A percentile compares a stretch with the other conserved stretches of the same genome.
These are phyloP conservation scores for Botryosphaeria agaves DNA, from an alignment of 2,329 filamentous ascomycete species.

Conservation along the genomic window DNA sequence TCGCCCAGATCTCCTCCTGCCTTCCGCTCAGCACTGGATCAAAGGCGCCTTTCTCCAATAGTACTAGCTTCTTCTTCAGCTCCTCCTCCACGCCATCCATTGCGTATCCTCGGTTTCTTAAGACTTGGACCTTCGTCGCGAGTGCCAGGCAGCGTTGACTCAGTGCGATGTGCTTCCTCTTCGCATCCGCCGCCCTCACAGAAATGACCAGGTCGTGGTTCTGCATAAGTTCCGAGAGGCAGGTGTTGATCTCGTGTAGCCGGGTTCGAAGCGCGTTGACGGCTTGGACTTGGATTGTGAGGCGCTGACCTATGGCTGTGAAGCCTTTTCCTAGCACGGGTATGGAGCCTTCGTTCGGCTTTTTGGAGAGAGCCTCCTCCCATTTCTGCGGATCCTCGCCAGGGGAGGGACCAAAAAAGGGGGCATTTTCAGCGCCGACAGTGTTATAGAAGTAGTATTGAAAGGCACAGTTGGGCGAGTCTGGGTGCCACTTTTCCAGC, in stretches of 20 bases:
- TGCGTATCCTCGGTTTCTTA: constrained; percentile 67
- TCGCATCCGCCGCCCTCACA: constrained; percentile 55
- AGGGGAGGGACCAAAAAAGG: constrained; percentile 54
- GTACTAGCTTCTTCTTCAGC: constrained; percentile 51
- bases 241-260: constrained; percentile 65
- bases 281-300: constrained; percentile 53
- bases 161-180: constrained; percentile 54
- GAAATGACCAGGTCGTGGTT: constrained; percentile 62
- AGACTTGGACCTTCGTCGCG: constrained; percentile 62
- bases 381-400: constrained; percentile 62
- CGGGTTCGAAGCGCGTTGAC: constrained; percentile 53
- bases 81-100: constrained; percentile 67
- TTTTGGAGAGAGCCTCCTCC: constrained; percentile 69
- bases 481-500: constrained; percentile 56
- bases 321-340: constrained; percentile 64
- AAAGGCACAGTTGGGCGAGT: constrained; percentile 52
- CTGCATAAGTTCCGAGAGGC: constrained; percentile 53
- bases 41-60: constrained; percentile 50
- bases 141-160: constrained; percentile 57
- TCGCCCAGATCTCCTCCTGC: constrained; percentile 28
- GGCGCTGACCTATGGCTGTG: constrained; percentile 49
- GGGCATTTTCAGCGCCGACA: constrained; percentile 55
- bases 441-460: constrained; percentile 81
- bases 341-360: constrained; percentile 59
- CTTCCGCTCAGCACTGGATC: constrained; percentile 56